These are phyloP conservation scores for Amylostereum chailletii DNA, from an alignment of 1,284 basidiomycete genomes.

Conservation along the genomic window DNA sequence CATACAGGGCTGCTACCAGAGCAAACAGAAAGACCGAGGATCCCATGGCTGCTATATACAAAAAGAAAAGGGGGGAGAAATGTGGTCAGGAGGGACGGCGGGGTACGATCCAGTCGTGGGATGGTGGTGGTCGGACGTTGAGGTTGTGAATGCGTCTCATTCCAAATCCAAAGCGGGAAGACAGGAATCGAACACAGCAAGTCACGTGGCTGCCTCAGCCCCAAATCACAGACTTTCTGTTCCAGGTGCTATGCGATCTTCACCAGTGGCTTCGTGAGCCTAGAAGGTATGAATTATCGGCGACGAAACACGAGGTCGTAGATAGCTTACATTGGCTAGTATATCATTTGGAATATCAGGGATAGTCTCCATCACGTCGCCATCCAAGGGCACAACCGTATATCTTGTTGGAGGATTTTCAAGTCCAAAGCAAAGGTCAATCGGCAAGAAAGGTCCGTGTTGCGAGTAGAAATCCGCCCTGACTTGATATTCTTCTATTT, in stretches of 20 bases:
- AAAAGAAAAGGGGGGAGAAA: background rate
- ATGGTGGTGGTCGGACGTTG: background rate
- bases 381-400: slow-evolving; percentile 49
- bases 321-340: slow-evolving; percentile 37
- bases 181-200: no score
- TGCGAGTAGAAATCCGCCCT: slow-evolving; percentile 63
- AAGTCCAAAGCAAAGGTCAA: slow-evolving; percentile 68
- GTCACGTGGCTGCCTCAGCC: no score
- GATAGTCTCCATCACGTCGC: slow-evolving; percentile 43
- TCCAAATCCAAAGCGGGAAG: no score
- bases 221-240: background rate
- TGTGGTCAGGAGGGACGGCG: background rate
- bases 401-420: slow-evolving; percentile 64
- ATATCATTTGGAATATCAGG: slow-evolving; percentile 53
- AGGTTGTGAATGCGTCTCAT: no score
- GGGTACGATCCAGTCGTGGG: background rate
- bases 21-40: background rate
- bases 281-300: background rate
- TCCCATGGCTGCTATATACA: background rate
- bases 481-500: slow-evolving; percentile 56
- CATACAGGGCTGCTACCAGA: slow-evolving; percentile 3
- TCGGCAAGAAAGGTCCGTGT: slow-evolving; percentile 63
- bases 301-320: background rate
- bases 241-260: background rate
- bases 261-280: background rate